Evolutionary conservation across 495 filamentous ascomycete species (phyloP), one percentile per base, ranked within the genome.

Genomic region (Penicillium simplicissimum): DNA sequence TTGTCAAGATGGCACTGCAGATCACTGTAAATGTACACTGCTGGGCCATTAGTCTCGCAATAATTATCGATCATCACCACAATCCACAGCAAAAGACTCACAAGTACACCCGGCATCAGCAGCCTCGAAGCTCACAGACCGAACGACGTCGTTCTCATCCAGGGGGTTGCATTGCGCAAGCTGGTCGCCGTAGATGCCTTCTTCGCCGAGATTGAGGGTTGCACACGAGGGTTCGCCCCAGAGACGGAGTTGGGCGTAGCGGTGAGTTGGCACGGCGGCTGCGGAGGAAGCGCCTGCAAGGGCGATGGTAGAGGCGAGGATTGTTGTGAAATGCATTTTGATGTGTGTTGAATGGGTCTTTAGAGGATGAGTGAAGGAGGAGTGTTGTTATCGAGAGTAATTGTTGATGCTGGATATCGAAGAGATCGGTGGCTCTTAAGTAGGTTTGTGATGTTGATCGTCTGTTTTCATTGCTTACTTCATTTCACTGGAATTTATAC

Each of bases 1-100:
- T 37, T 23, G 6, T 21, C 19, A 34, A 53, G 51, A n/a, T 53
- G 31, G 28, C 51, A 53, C 51, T 53, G 31, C 33, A 53, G 33
- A 28, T 53, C 51, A 21, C 51, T 53, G 34, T 53, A 53, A n/a
- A 53, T 35, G 34, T 53, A 53, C 31, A 53, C 51, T 53, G 13
- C 7, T 1, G 6, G 3, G 17, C 1, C 5, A 7, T 53, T 23
- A 53, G 17, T 13, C 10, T 10, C 13, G 10, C 4, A 34, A 33
- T 53, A 6, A 35, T 15, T 4, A 28, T 7, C 7, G 13, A 0
- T n/a, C 38, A 43, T 43, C 14, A 43, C 38, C 38, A 11, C n/a
- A 35, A 36, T 10, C 21, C 14, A 33, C 23, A 25, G 23, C 23
- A 35, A 19, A 11, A 19, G 19, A 19, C 51, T 36, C 15, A 53